Evolutionary conservation across 2,329 filamentous ascomycete species (phyloP), one percentile per base, ranked within the genome.

Genomic region (Fusarium pseudocircinatum): DNA sequence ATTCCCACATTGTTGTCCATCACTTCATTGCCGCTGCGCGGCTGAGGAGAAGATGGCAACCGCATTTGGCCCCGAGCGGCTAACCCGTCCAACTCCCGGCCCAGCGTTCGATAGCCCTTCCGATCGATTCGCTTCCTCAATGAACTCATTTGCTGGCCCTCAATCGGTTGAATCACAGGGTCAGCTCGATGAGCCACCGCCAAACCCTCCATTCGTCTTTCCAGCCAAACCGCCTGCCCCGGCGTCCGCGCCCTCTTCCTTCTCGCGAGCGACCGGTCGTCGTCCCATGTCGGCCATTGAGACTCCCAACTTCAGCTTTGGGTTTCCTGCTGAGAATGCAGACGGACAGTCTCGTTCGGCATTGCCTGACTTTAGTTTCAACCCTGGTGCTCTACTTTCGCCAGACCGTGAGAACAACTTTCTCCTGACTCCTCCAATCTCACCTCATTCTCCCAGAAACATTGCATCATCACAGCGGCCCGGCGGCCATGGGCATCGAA

Each of bases 401-500:
- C 78, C 78, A 28, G 83, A 81, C 56, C 82, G 77, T 62, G 81
- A 78, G 26, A 67, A 73, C 4, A 68, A 74, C 13, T 79, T 83
- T 22, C 82, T 87, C n/a, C 78, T 89, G 28, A 88, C 86, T 58
- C 89, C 90, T 20, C 87, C 89, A 1, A 81, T 87, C 22, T 88
- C 88, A n/a, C 87, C 89, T 18, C 82, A 83, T 22, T 88, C 88
- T 8, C 83, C 85, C 5, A 82, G 83, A 42, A 79, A 84, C 4
- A 81, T 84, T 24, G 88, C 90, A n/a, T 87, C 89, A 12, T 87
- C 91, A 24, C 85, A 87, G 26, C 86, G 89, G 68, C 84, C 88
- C 30, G 83, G 84, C 37, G 90, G 91, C 28, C 93, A 95, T 79
- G 91, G 92, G 36, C 95, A 97, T 81, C 88, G 92, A 77, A 89